phyloP scores from a whole-genome alignment of 345 rosid genomes.

The Salix viminalis region DNA sequence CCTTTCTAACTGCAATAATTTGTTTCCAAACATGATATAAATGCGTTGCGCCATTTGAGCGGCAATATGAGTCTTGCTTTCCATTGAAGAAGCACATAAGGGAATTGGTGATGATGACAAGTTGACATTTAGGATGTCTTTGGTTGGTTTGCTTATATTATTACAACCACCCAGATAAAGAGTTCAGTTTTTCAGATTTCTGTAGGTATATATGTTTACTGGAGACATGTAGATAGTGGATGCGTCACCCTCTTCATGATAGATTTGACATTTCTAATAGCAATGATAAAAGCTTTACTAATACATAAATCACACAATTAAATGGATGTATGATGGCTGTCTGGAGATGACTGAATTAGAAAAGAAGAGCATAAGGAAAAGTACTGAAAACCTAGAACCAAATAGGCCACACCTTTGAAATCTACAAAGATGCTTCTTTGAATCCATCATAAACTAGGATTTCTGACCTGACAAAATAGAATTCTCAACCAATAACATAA shows the following conservation, averaged over 20 bases:
- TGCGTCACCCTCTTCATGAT: not conserved
- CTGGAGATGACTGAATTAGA: not conserved
- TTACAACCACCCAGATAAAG: not conserved
- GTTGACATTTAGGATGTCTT: not conserved
- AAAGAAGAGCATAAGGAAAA: not conserved
- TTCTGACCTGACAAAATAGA: not conserved
- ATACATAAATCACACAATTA: not conserved
- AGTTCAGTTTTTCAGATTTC: not conserved
- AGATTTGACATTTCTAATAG: not conserved
- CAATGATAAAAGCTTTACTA: not conserved
- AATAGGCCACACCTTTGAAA: not conserved
- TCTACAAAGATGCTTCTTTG: not conserved
- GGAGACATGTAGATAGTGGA: not conserved
- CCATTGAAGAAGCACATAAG: not conserved
- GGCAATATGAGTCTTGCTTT: not conserved
- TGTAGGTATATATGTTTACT: not conserved
- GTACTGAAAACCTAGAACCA: not conserved
- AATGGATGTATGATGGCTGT: not conserved
- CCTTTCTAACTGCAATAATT: not conserved
- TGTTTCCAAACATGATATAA: not conserved
- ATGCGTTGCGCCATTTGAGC: not conserved
- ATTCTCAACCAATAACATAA: not conserved
- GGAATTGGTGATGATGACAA: not conserved
- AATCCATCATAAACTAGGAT: not conserved
- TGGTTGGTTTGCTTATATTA: not conserved